Evolutionary conservation across 2,329 filamentous ascomycete genomes (phyloP).

Genomic region (Diaporthe velutina): DNA sequence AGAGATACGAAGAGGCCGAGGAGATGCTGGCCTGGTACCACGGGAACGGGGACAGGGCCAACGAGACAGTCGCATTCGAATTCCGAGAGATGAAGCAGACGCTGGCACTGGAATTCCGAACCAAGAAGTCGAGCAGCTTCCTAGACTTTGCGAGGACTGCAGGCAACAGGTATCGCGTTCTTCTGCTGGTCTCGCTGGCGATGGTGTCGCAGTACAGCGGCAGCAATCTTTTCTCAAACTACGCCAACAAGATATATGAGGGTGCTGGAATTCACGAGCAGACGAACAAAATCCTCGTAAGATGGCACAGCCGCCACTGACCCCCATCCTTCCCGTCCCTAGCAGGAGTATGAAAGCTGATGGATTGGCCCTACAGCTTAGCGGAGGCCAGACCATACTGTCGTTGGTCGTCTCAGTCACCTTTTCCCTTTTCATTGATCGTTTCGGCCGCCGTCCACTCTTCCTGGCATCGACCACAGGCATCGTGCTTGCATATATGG

Average conservation of each 20-base stretch:
- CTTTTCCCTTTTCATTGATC: slow-evolving; percentile 53
- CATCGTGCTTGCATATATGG: slow-evolving; percentile 42
- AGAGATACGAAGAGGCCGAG: slow-evolving; percentile 69
- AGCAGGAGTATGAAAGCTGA: not conserved
- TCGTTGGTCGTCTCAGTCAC: not conserved
- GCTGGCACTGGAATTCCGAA: slow-evolving; percentile 67
- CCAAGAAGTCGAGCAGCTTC: slow-evolving; percentile 64
- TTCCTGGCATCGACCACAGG: slow-evolving; percentile 60
- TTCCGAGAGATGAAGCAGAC: slow-evolving; percentile 76
- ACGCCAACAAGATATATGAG: slow-evolving; percentile 73
- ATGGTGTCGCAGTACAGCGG: slow-evolving; percentile 78
- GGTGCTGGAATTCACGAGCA: slow-evolving; percentile 71
- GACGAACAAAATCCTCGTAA: slow-evolving; percentile 67
- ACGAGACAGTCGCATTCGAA: slow-evolving; percentile 75
- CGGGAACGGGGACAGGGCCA: slow-evolving; percentile 67
- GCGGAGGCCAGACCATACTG: slow-evolving; percentile 8
- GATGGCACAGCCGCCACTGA: slow-evolving; percentile 32
- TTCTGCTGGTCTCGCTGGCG: slow-evolving; percentile 72
- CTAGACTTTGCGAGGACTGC: slow-evolving; percentile 71
- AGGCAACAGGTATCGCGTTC: slow-evolving; percentile 74
- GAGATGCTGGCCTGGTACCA: slow-evolving; percentile 72
- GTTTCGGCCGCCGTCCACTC: slow-evolving; percentile 64
- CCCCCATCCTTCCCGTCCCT: not conserved
- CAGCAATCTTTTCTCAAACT: slow-evolving; percentile 77
- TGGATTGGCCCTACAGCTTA: not conserved